phyloP scores from a whole-genome alignment of 331 rosid species.

The Ulmus americana region DNA sequence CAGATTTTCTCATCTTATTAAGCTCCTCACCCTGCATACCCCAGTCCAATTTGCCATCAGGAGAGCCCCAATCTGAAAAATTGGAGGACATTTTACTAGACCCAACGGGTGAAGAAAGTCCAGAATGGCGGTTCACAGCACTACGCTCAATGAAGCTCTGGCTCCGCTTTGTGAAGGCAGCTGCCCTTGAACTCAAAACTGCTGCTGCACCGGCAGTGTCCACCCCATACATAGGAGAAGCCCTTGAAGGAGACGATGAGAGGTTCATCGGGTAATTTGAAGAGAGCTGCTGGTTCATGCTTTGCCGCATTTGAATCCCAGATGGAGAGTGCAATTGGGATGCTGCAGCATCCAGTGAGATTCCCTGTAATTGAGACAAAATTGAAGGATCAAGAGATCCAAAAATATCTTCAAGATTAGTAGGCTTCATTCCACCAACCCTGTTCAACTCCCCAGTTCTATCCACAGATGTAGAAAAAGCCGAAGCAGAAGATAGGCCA shows the following conservation, averaged over 20 bases:
- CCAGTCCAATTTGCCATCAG: slow-evolving; percentile 72
- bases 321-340: slow-evolving; percentile 49
- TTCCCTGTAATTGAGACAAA: slow-evolving; percentile 51
- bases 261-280: slow-evolving; percentile 38
- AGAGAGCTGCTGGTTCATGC: slow-evolving; percentile 38
- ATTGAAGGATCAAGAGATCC: slow-evolving; percentile 46
- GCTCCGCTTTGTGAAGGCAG: slow-evolving; percentile 55
- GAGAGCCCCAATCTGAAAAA: slow-evolving; percentile 61
- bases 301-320: slow-evolving; percentile 43
- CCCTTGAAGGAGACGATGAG: slow-evolving; percentile 41
- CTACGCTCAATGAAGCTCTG: slow-evolving; percentile 61
- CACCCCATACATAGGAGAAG: slow-evolving; percentile 38
- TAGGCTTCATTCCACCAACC: slow-evolving; percentile 45
- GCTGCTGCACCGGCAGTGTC: slow-evolving; percentile 31
- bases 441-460: slow-evolving; percentile 42
- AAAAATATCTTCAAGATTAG: slow-evolving; percentile 54
- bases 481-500: slow-evolving; percentile 34
- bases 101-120: slow-evolving; percentile 40
- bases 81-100: slow-evolving; percentile 29
- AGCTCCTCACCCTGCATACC: slow-evolving; percentile 53
- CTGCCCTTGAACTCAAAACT: slow-evolving; percentile 41
- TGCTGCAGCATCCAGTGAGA: slow-evolving; percentile 44
- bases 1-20: slow-evolving; percentile 56
- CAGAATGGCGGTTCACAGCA: slow-evolving; percentile 31
- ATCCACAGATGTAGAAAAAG: slow-evolving; percentile 37